phyloP scores from a whole-genome alignment of 2,329 filamentous ascomycete genomes.

The Coniochaeta prunicola region DNA sequence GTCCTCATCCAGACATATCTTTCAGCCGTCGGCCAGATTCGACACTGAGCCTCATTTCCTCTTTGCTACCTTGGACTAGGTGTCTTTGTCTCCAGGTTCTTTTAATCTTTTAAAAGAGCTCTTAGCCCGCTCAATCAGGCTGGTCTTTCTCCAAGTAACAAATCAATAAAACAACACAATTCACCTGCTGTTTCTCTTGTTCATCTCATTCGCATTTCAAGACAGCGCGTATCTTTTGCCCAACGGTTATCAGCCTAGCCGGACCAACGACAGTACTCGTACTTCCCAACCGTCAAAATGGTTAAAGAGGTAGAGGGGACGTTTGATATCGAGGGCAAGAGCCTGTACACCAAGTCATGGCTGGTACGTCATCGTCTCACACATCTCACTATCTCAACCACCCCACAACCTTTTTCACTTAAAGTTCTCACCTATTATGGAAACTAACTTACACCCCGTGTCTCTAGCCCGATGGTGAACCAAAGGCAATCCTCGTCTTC shows the following conservation, averaged over 20 bases:
- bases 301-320: conserved; percentile 40
- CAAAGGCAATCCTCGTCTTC: conserved; percentile 69
- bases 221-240: neutral
- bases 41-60: no score
- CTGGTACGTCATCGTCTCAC: conserved; percentile 34
- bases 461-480: conserved; percentile 42
- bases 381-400: neutral
- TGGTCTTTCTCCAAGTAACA: no score
- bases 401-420: conserved; percentile 2
- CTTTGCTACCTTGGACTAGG: no score
- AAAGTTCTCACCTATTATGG: conserved; percentile 2
- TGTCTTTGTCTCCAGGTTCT: no score
- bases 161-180: no score
- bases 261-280: neutral
- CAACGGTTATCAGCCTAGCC: neutral
- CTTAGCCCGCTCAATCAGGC: no score
- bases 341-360: conserved; percentile 52
- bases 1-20: neutral
- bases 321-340: conserved; percentile 35
- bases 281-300: conserved; percentile 21
- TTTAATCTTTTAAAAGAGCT: neutral
- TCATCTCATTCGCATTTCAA: neutral
- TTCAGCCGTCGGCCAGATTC: neutral
- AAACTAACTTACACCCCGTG: conserved; percentile 5
- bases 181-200: neutral